These are phyloP conservation scores for Echria macrotheca DNA, from an alignment of 495 filamentous ascomycete species.

Conservation along the genomic window DNA sequence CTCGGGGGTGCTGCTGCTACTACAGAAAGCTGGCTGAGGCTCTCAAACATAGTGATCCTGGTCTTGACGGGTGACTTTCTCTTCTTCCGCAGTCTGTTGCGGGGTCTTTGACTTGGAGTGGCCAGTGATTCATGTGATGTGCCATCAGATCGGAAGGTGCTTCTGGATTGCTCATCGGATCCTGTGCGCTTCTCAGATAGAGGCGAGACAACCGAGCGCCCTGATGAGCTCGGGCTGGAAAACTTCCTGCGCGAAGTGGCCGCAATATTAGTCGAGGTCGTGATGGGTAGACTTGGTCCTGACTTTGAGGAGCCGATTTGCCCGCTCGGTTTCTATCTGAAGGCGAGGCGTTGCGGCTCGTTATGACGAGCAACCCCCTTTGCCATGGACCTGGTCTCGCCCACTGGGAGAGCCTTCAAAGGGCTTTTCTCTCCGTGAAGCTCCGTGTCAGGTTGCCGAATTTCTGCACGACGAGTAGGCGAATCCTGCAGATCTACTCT, in stretches of 20 bases:
- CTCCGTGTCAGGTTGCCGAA: no score
- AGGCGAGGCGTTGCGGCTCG: no score
- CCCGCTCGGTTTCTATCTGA: constrained; percentile 7
- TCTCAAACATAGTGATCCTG: constrained; percentile 33
- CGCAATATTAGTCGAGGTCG: constrained; percentile 15
- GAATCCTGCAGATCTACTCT: background rate
- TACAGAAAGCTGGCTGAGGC: constrained; percentile 14
- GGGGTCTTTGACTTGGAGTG: no score
- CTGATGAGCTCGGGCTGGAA: constrained; percentile 5
- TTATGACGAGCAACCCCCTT: no score
- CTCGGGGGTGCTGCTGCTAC: no score
- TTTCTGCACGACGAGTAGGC: no score
- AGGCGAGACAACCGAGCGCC: constrained; percentile 2
- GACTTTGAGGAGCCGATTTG: constrained; percentile 9
- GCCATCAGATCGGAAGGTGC: no score
- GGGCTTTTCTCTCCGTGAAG: no score
- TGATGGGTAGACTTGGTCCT: constrained; percentile 16
- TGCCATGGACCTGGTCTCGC: no score
- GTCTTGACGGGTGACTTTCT: constrained; percentile 30
- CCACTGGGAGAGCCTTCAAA: no score
- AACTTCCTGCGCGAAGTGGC: constrained; percentile 9
- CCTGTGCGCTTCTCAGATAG: no score
- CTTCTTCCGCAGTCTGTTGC: constrained; percentile 11
- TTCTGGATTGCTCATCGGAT: background rate
- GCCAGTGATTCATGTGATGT: no score